A percentile compares a stretch with the other conserved stretches of the same genome.
Conservation (phyloP, 2,329 filamentous ascomycete genomes). For the Chalaropsis thielavioides region DNA sequence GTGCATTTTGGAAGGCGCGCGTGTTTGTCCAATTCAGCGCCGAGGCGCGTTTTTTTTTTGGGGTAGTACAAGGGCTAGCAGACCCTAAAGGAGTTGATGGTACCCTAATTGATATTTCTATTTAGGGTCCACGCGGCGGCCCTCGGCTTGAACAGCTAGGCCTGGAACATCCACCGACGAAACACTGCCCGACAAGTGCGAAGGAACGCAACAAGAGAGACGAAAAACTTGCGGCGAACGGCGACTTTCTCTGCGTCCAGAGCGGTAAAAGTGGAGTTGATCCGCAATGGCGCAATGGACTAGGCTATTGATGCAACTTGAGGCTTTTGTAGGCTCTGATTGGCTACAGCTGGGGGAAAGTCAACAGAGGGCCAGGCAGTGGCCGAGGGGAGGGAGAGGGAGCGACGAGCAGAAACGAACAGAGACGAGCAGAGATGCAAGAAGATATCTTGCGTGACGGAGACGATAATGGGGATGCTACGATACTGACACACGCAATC, state of each 20-base stretch:
- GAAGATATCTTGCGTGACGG: too few species aligned
- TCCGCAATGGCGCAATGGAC: slow-evolving; percentile 14
- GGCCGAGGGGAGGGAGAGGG: not conserved
- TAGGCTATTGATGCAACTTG: slow-evolving; percentile 8
- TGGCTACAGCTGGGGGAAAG: not conserved
- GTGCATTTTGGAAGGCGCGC: not conserved
- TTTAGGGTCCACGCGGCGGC: not conserved
- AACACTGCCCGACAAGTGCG: not conserved
- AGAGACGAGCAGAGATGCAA: too few species aligned
- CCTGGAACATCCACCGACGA: not conserved
- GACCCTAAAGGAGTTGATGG: not conserved
- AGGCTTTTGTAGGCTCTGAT: not conserved
- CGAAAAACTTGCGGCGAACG: not conserved
- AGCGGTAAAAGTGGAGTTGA: not conserved
- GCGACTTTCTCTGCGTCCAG: not conserved
- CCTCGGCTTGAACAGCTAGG: not conserved
- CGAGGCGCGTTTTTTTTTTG: not conserved
- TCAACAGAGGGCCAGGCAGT: too few species aligned
- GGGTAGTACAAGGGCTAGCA: not conserved
- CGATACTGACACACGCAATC: not conserved
- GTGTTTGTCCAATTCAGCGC: not conserved
- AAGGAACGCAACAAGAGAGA: not conserved
- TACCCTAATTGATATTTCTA: not conserved
- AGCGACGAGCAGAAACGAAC: too few species aligned
- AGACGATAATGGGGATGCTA: not conserved